Base-by-base conservation (phyloP, 2,329 filamentous ascomycete species). In the Neoscytalidium dimidiatum region DNA sequence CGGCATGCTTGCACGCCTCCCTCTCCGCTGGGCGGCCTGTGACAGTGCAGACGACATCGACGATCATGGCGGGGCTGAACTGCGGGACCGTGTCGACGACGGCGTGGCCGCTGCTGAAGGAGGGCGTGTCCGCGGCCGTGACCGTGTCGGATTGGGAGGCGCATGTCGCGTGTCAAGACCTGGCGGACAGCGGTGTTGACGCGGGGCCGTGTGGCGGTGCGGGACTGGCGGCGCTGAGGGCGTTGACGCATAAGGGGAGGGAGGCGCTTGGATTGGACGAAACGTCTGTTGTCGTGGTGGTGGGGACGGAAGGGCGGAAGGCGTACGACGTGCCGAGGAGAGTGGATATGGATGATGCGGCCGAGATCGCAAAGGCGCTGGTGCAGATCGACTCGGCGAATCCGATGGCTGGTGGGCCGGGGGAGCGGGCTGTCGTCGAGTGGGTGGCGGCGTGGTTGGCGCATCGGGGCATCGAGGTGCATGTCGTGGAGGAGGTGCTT, bases 1-100 rank as follows among this genome's bases (percentile, higher is more conserved):
- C 83, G 23, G 81, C 85, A 0, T 87, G 83, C 66, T 73, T 89
- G 7, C 81, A 81, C 65, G 80, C 79, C 48, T 84, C 82, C 21
- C 72, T 89, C 4, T 72, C 78, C 9, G 73, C 72, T 0, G 85
- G 83, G 0, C 67, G 80, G 33, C 73, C 80, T 3, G 78, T 78
- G 1, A 72, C 81, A 0, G 79, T 88, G 0, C 75, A 82, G 1
- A 91, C 88, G 0, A 90, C 90, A 69, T 75, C 82, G 1, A 91
- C 88, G 0, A 90, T 90, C 69, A 91, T 91, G 88, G 82, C 82
- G 33, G 89, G 89, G 0, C 83, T 92, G 76, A 86, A 90, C 68
- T 92, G 88, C 67, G 88, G 88, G 0, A 89, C 86, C 0, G 79
- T 90, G 0, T 90, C 88, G 0, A 79, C 77, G 0, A 85, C 83